These are phyloP conservation scores for Sclerotinia spermophila DNA, from an alignment of 2,329 filamentous ascomycete genomes.

Conservation along the genomic window DNA sequence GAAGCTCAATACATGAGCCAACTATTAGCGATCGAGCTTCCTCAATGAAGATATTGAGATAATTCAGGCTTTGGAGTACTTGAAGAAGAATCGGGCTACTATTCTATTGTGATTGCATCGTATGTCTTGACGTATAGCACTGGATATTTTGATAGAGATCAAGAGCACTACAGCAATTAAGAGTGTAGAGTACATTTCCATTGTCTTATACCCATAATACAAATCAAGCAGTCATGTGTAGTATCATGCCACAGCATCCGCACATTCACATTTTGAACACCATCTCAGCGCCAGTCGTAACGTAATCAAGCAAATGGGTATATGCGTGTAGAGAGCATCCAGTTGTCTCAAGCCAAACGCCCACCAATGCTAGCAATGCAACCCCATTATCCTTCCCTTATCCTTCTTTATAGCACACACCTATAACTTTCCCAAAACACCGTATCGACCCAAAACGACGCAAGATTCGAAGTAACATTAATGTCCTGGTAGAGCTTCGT, in stretches of 20 bases:
- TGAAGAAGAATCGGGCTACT: too few relatives aligned
- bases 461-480: neutral
- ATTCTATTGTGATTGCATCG: neutral
- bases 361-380: conserved; percentile 14
- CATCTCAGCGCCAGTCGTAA: neutral
- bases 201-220: neutral
- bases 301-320: conserved; percentile 28
- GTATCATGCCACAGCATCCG: neutral
- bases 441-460: neutral
- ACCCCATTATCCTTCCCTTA: neutral
- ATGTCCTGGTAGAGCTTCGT: conserved; percentile 25
- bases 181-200: neutral
- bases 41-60: neutral
- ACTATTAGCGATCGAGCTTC: neutral
- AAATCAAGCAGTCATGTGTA: neutral
- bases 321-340: conserved; percentile 20
- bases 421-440: neutral
- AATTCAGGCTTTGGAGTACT: neutral
- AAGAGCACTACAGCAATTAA: neutral
- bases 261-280: neutral
- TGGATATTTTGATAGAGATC: neutral
- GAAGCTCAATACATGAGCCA: neutral
- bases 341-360: conserved; percentile 17
- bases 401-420: neutral
- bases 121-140: neutral